These are phyloP conservation scores for Apiotrichum laibachii DNA, from an alignment of 1,284 basidiomycete genomes.

Conservation along the genomic window DNA sequence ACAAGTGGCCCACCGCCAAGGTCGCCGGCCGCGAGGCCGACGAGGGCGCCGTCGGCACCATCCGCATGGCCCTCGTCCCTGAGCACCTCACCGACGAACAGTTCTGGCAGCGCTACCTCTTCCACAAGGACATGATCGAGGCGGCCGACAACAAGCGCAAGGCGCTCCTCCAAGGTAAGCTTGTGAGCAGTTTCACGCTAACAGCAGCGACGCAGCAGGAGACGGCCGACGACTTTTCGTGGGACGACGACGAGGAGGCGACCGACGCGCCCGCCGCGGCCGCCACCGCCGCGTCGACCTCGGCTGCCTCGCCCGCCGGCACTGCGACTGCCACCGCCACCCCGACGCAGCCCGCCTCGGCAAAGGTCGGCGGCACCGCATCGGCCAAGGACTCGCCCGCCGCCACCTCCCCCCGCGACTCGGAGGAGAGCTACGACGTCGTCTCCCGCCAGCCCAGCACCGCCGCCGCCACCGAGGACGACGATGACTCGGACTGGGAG, in stretches of 20 bases:
- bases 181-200: background rate
- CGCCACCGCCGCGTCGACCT: conserved; percentile 7
- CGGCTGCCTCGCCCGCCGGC: conserved; percentile 15
- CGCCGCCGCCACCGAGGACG: conserved; percentile 32
- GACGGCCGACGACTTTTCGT: conserved; percentile 47
- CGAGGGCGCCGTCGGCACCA: conserved; percentile 57
- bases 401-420: conserved; percentile 47
- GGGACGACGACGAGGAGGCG: conserved; percentile 48
- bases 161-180: conserved; percentile 69
- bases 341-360: conserved; percentile 6
- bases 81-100: conserved; percentile 62
- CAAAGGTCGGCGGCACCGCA: background rate
- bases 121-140: conserved; percentile 81
- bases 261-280: conserved; percentile 7
- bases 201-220: conserved; percentile 13
- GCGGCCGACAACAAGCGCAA: conserved; percentile 77
- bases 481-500: conserved; percentile 53
- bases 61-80: conserved; percentile 68
- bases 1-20: conserved; percentile 53
- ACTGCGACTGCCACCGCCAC: conserved; percentile 7
- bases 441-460: conserved; percentile 38
- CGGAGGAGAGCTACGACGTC: conserved; percentile 53
- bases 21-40: conserved; percentile 48
- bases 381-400: conserved; percentile 9
- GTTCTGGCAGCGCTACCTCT: conserved; percentile 92